Conservation (phyloP, 805 yeast genomes). For the Saturnispora silvae region DNA sequence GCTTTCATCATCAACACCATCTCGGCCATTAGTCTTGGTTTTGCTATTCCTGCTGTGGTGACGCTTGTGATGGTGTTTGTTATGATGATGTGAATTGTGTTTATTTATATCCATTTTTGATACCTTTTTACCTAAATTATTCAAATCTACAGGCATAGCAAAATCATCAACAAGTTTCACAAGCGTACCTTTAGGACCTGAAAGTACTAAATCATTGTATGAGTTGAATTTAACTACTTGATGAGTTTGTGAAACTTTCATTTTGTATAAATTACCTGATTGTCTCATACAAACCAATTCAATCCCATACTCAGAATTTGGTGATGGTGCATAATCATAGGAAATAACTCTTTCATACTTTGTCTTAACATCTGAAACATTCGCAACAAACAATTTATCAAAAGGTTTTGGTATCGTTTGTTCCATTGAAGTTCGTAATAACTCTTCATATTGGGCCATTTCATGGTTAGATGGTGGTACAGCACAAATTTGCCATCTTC, state of each 20-base stretch:
- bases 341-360: slow-evolving; percentile 75
- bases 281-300: slow-evolving; percentile 81
- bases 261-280: slow-evolving; percentile 76
- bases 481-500: slow-evolving; percentile 71
- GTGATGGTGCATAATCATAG: slow-evolving; percentile 68
- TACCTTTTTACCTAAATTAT: slow-evolving; percentile 2
- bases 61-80: neutral
- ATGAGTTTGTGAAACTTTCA: slow-evolving; percentile 62
- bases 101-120: slow-evolving; percentile 2
- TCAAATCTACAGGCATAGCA: slow-evolving; percentile 1
- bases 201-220: slow-evolving; percentile 50
- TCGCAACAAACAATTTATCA: slow-evolving; percentile 62
- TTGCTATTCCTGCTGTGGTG: neutral
- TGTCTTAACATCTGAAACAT: slow-evolving; percentile 64
- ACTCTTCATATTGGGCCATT: slow-evolving; percentile 16
- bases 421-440: slow-evolving; percentile 15
- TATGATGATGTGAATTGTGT: neutral
- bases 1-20: slow-evolving; percentile 1
- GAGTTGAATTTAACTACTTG: slow-evolving; percentile 57
- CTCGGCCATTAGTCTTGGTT: neutral
- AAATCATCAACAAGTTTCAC: slow-evolving; percentile 31
- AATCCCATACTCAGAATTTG: slow-evolving; percentile 38
- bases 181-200: slow-evolving; percentile 48
- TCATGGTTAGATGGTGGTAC: slow-evolving; percentile 31
- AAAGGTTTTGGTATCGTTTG: slow-evolving; percentile 22